Evolutionary conservation across 805 yeast genomes (phyloP), one percentile per base, ranked within the genome.

Genomic region (Phaffomyces opuntiae): DNA sequence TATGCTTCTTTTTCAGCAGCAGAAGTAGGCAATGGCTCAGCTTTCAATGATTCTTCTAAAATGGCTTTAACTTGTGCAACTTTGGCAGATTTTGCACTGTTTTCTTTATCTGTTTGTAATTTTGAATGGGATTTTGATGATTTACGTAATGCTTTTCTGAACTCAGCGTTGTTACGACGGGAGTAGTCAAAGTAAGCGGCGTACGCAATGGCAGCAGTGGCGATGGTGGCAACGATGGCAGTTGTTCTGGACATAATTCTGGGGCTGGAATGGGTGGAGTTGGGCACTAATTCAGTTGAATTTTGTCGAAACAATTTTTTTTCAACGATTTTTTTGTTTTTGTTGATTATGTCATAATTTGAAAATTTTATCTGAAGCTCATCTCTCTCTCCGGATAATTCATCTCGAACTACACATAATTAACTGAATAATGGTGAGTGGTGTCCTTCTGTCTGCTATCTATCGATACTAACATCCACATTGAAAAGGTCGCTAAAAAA

Each of bases 141-240:
- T 64, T 78, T 80, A 60, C 78, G 78, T 59, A 93, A 74, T 39
- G 76, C 63, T 59, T 77, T 81, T 74, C 99, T 86, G 75, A 93
- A 95, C 47, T 78, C 85, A 19, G 85, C 66, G 47, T 84, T 80
- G 67, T 74, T 73, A 70, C 98, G 86, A 70, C 99, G 87, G 68
- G 77, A 76, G 73, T 89, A 86, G 70, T 93, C 99, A 61, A 95
- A 95, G 72, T 87, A 93, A 35, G 80, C 70, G 46, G 91, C 87
- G 68, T 93, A 91, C 16, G 86, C 88, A 41, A 81, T 67, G 26
- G 82, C 77, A 17, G 75, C 69, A 40, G 73, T 62, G 49, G 69
- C 72, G 13, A 65, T 50, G 39, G 68, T 59, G 31, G 74, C 66
- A 36, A 63, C 39, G 16, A 67, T 54, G 9, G 66, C 40, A 14